Percentiles rank a stretch among this genome's conserved stretches.
These are phyloP conservation scores for Escovopsis sp. DNA, from an alignment of 2,329 filamentous ascomycete species.

Conservation along the genomic window DNA sequence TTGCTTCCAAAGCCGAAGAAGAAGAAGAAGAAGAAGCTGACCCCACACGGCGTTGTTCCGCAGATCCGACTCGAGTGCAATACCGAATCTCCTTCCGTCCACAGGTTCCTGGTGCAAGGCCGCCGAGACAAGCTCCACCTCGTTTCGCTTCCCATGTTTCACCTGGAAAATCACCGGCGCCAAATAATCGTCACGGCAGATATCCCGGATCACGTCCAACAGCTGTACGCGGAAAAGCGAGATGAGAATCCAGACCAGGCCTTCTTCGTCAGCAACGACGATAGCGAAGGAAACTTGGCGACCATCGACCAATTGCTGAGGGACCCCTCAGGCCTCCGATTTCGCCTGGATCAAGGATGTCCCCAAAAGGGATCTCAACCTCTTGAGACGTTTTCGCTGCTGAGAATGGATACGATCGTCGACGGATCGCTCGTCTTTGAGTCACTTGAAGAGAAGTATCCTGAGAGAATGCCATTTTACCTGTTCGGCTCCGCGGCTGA, in stretches of 20 bases:
- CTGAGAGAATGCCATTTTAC: not conserved
- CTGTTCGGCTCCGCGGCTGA: constrained; percentile 11
- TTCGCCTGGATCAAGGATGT: not conserved
- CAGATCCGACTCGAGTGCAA: constrained; percentile 19
- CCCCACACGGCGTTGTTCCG: not conserved
- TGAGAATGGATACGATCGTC: not conserved
- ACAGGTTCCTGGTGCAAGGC: constrained; percentile 24
- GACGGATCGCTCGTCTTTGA: no score
- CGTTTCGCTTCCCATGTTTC: constrained; percentile 22
- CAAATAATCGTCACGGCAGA: constrained; percentile 21
- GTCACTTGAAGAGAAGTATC: no score
- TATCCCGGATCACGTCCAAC: no score
- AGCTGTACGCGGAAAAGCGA: no score
- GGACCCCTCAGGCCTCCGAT: no score
- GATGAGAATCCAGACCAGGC: no score
- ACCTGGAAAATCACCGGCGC: constrained; percentile 23
- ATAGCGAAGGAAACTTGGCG: constrained; percentile 1
- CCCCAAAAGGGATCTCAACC: not conserved
- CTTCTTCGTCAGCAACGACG: no score
- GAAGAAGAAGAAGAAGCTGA: not conserved
- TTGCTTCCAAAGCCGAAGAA: no score
- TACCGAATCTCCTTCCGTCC: constrained; percentile 15
- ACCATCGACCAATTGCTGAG: not conserved
- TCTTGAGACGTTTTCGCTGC: not conserved
- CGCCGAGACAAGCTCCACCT: constrained; percentile 15